Percentiles rank a stretch among this genome's conserved stretches.
phyloP scores from a whole-genome alignment of 192 early-diverging fungal genomes.

The Rhizophagus sp. region DNA sequence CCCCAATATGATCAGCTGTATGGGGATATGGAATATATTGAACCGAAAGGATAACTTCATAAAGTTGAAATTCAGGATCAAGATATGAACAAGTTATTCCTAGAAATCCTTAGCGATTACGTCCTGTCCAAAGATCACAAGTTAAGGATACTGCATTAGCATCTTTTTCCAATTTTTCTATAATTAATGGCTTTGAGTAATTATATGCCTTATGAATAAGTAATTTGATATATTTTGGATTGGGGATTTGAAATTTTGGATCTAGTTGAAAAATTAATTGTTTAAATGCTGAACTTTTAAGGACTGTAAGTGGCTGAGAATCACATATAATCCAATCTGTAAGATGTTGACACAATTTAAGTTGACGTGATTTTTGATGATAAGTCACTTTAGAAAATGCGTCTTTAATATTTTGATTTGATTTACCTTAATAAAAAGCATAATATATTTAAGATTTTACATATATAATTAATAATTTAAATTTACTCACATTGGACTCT shows the following conservation, averaged over 20 bases:
- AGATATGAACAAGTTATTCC: background rate
- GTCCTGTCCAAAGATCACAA: background rate
- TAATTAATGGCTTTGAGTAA: background rate
- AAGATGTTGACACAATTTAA: background rate
- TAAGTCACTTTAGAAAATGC: too few species aligned
- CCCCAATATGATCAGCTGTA: background rate
- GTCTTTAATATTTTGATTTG: too few species aligned
- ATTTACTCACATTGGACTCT: background rate
- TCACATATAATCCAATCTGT: background rate
- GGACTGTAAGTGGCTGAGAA: background rate
- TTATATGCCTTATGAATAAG: background rate
- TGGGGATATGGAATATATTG: background rate
- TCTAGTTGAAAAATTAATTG: background rate
- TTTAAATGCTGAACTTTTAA: background rate
- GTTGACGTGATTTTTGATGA: background rate
- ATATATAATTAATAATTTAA: background rate
- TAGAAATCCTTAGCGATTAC: background rate
- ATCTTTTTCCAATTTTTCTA: background rate
- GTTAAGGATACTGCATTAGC: background rate
- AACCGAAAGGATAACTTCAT: background rate
- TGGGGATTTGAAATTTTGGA: background rate
- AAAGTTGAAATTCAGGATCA: background rate
- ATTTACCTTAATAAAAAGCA: too few species aligned
- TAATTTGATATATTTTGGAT: too few species aligned
- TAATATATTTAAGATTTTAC: too few species aligned